These are phyloP conservation scores for Elsinoe perseae DNA, from an alignment of 2,329 filamentous ascomycete genomes.

Conservation along the genomic window DNA sequence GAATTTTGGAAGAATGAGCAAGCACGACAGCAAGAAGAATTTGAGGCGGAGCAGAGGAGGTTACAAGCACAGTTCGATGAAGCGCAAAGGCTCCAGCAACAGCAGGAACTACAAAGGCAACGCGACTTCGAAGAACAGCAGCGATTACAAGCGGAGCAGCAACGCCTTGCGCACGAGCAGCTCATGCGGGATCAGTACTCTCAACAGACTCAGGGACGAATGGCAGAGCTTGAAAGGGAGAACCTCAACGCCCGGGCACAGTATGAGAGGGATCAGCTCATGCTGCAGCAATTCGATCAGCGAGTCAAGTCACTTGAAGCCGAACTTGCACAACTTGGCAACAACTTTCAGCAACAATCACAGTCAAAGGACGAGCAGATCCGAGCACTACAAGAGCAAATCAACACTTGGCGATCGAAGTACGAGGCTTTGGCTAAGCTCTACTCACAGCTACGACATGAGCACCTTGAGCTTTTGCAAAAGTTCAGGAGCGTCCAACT, in stretches of 20 bases:
- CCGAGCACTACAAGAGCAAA: constrained; percentile 83
- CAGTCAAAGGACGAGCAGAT: constrained; percentile 92
- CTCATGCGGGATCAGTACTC: constrained; percentile 80
- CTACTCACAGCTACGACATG: constrained; percentile 89
- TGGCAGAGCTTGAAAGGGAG: constrained; percentile 90
- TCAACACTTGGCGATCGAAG: constrained; percentile 95
- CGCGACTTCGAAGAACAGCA: constrained; percentile 97
- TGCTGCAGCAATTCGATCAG: constrained; percentile 92
- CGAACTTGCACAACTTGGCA: constrained; percentile 74
- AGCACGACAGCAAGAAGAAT: constrained; percentile 84
- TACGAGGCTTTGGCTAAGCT: constrained; percentile 95
- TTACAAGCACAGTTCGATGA: constrained; percentile 81
- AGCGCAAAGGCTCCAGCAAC: constrained; percentile 70
- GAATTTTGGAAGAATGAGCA: constrained; percentile 98
- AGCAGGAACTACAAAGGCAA: constrained; percentile 77
- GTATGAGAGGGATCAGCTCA: constrained; percentile 93
- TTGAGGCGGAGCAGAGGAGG: constrained; percentile 85
- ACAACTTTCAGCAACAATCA: constrained; percentile 76
- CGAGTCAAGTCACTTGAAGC: constrained; percentile 87
- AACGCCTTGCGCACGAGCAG: constrained; percentile 82
- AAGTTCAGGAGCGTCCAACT: constrained; percentile 95
- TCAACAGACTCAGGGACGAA: constrained; percentile 89
- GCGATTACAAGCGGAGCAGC: constrained; percentile 76
- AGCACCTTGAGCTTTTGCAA: constrained; percentile 88
- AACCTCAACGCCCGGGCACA: constrained; percentile 90